Evolutionary conservation across 805 yeast genomes (phyloP).

Genomic region (Ogataea nakhonphanomensis): DNA sequence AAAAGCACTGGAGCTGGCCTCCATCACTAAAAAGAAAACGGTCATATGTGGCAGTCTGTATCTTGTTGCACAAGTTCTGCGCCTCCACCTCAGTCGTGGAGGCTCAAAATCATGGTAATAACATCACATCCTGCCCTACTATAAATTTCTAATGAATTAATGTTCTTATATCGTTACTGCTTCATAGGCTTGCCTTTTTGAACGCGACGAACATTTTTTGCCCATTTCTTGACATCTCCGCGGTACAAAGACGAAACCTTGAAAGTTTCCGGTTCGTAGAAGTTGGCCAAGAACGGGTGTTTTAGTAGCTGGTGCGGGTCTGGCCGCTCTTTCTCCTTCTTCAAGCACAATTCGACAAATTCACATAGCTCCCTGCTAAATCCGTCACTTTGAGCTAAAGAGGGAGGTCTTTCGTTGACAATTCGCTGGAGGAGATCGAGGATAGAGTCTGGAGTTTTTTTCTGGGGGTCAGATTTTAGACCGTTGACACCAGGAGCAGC

Average conservation of each 20-base stretch:
- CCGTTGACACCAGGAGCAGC: conserved; percentile 23
- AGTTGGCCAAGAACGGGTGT: conserved; percentile 32
- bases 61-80: conserved; percentile 54
- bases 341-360: conserved; percentile 72
- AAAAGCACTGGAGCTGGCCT: conserved; percentile 28
- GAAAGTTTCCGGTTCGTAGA: conserved; percentile 32
- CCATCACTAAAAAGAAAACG: conserved; percentile 20
- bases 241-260: conserved; percentile 23
- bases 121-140: neutral
- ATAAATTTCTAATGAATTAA: neutral
- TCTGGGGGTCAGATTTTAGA: conserved; percentile 17
- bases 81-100: conserved; percentile 26
- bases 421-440: conserved; percentile 87
- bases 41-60: conserved; percentile 73
- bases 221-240: conserved; percentile 33
- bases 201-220: conserved; percentile 35
- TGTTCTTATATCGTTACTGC: conserved; percentile 2
- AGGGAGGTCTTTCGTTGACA: conserved; percentile 90
- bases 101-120: conserved; percentile 4
- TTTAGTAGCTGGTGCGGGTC: conserved; percentile 67
- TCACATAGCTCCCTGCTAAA: conserved; percentile 52
- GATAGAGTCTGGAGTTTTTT: conserved; percentile 70
- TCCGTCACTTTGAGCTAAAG: conserved; percentile 42
- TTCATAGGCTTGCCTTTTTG: conserved; percentile 34
- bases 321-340: conserved; percentile 70